Conservation (phyloP, 139 green algal species). For the Monoraphidium neglectum region DNA sequence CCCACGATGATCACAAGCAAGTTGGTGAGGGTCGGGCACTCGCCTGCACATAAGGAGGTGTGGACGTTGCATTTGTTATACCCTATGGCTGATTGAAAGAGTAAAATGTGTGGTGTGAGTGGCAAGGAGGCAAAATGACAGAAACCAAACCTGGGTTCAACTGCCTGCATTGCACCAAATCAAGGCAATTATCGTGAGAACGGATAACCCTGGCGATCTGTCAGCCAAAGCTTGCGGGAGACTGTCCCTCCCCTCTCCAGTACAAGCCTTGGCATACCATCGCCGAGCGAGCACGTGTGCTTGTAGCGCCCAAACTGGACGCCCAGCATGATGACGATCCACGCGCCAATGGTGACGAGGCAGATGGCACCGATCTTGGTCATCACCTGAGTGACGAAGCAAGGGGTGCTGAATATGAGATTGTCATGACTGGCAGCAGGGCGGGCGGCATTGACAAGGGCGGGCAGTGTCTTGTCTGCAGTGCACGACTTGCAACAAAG, state of each 20-base stretch:
- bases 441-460: no score
- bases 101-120: not conserved
- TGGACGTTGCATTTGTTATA: slow-evolving; percentile 2
- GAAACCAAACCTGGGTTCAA: no score
- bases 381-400: no score
- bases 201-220: no score
- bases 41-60: slow-evolving; percentile 39
- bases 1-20: slow-evolving; percentile 92
- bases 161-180: no score
- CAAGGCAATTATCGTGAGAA: no score
- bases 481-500: not conserved
- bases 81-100: slow-evolving; percentile 12
- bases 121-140: slow-evolving; percentile 17
- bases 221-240: no score
- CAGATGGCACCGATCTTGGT: slow-evolving; percentile 82
- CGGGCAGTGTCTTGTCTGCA: no score
- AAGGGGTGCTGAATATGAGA: no score
- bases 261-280: slow-evolving; percentile 45
- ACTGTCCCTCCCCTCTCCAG: not conserved
- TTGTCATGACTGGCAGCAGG: no score
- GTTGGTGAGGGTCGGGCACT: slow-evolving; percentile 83
- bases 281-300: slow-evolving; percentile 62
- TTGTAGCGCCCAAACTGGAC: slow-evolving; percentile 78
- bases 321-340: slow-evolving; percentile 72
- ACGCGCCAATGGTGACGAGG: slow-evolving; percentile 80